Evolutionary conservation across 305 asterid species (phyloP).

Genomic region (Euphrasia arctica): DNA sequence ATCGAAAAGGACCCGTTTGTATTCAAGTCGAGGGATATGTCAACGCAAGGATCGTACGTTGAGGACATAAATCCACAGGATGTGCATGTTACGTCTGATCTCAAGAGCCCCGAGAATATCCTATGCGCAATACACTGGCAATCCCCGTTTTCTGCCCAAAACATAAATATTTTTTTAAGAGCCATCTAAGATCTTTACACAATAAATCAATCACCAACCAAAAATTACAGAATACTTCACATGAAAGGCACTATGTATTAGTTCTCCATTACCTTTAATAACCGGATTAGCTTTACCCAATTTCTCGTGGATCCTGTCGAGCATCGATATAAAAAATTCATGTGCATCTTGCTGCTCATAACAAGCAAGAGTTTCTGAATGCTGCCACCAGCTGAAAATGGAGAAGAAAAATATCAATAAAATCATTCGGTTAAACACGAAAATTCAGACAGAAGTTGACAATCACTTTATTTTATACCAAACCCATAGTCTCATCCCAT

Average conservation of each 20-base stretch:
- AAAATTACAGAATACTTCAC: no score
- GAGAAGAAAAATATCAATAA: slow-evolving; percentile 4
- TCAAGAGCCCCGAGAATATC: slow-evolving; percentile 59
- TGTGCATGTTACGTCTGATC: slow-evolving; percentile 76
- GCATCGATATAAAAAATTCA: slow-evolving; percentile 69
- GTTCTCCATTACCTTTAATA: slow-evolving; percentile 42
- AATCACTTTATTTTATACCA: no score
- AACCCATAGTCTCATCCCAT: background rate
- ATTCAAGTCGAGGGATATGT: slow-evolving; percentile 64
- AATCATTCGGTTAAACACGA: slow-evolving; percentile 5
- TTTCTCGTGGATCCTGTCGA: slow-evolving; percentile 72
- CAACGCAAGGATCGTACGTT: slow-evolving; percentile 67
- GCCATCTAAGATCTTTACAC: slow-evolving; percentile 13
- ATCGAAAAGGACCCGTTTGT: slow-evolving; percentile 17
- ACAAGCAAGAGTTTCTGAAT: slow-evolving; percentile 68
- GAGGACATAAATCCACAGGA: slow-evolving; percentile 77
- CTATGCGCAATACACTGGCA: slow-evolving; percentile 71
- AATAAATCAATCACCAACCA: background rate
- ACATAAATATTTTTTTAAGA: slow-evolving; percentile 17
- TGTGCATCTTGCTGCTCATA: slow-evolving; percentile 89
- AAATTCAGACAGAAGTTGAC: no score
- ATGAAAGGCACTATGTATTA: no score
- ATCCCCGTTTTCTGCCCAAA: slow-evolving; percentile 51
- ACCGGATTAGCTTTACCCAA: slow-evolving; percentile 46
- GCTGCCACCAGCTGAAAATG: slow-evolving; percentile 83